Percentiles rank a stretch among this genome's conserved stretches.
Conservation (phyloP, 1,284 basidiomycete species). For the Dichomitus squalens region DNA sequence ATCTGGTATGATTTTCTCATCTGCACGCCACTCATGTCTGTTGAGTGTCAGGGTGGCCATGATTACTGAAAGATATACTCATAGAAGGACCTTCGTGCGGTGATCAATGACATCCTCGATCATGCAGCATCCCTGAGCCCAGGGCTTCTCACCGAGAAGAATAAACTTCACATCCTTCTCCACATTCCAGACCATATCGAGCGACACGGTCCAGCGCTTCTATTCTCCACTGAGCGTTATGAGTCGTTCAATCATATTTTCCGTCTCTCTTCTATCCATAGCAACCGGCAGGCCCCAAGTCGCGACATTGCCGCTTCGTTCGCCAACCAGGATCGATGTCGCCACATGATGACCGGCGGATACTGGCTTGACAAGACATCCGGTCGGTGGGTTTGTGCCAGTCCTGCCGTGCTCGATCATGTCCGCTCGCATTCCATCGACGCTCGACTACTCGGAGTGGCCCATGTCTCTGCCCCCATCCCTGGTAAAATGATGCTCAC, state of each 20-base stretch:
- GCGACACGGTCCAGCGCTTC: conserved; percentile 21
- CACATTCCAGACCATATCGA: conserved; percentile 19
- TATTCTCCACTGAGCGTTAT: conserved; percentile 27
- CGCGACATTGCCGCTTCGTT: conserved; percentile 19
- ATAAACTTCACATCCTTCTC: conserved; percentile 23
- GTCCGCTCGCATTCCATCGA: background rate
- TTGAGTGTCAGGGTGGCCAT: background rate
- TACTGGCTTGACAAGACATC: conserved; percentile 10
- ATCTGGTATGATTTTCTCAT: conserved; percentile 26
- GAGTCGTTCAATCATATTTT: conserved; percentile 28
- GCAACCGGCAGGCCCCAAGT: conserved; percentile 27
- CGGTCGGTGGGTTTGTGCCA: conserved; percentile 11
- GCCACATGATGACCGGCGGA: conserved; percentile 21
- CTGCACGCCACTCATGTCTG: too few relatives aligned
- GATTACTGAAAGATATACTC: background rate
- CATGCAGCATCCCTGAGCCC: conserved; percentile 13
- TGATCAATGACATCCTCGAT: conserved; percentile 21
- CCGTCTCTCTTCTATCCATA: conserved; percentile 21
- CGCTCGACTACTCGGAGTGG: conserved; percentile 11
- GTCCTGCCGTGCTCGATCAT: background rate
- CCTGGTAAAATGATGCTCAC: background rate
- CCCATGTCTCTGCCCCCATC: background rate
- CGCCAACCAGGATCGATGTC: conserved; percentile 14
- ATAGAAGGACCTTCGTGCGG: background rate
- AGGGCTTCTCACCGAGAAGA: conserved; percentile 14